Percentiles rank a stretch among this genome's conserved stretches.
phyloP scores from a whole-genome alignment of 2,329 filamentous ascomycete species.

The Ceratocystiopsis minuta region DNA sequence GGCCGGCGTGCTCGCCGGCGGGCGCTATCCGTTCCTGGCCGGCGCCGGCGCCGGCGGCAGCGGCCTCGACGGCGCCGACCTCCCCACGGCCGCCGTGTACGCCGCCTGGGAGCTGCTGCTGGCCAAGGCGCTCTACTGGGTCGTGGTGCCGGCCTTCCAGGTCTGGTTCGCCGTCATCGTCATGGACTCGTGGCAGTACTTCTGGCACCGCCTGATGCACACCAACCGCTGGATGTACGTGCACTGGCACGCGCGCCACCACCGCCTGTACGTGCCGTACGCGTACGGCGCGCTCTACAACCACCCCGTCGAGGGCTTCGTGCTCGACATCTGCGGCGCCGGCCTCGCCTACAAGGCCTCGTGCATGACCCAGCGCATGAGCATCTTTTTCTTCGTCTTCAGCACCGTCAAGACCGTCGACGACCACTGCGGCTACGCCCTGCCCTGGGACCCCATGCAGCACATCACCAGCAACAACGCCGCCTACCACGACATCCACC shows the following conservation, averaged over 20 bases:
- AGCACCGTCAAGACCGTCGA: constrained; percentile 94
- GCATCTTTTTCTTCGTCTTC: constrained; percentile 74
- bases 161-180: constrained; percentile 56
- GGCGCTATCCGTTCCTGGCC: constrained; percentile 56
- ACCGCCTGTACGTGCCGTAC: constrained; percentile 93
- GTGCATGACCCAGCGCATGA: constrained; percentile 69
- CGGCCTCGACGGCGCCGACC: constrained; percentile 23
- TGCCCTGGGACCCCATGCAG: constrained; percentile 90
- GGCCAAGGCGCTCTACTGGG: constrained; percentile 66
- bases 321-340: constrained; percentile 79
- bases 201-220: constrained; percentile 91
- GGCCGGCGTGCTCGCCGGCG: constrained; percentile 60
- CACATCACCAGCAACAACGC: constrained; percentile 88
- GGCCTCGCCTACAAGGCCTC: constrained; percentile 67
- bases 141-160: constrained; percentile 58
- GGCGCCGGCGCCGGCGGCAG: constrained; percentile 16
- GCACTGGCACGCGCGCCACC: constrained; percentile 85
- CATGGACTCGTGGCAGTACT: constrained; percentile 97
- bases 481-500: constrained; percentile 92
- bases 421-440: constrained; percentile 90
- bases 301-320: constrained; percentile 83
- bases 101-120: constrained; percentile 62
- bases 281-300: constrained; percentile 96
- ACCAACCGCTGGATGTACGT: constrained; percentile 93
- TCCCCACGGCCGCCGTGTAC: constrained; percentile 45